phyloP scores from a whole-genome alignment of 352 stramenopile species.

The Thalassiosira hispida region DNA sequence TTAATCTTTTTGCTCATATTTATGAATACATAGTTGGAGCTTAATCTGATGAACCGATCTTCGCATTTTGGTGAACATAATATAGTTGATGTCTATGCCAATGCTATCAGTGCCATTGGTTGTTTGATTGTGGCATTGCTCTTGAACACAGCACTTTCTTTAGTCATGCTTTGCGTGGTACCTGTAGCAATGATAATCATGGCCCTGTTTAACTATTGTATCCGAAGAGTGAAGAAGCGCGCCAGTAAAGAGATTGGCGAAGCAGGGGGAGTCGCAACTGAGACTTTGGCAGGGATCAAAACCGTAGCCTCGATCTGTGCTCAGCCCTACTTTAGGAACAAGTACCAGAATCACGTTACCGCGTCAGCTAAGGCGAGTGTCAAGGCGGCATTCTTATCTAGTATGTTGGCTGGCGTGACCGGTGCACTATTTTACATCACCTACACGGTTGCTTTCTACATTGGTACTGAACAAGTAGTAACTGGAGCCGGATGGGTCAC shows the following conservation, averaged over 20 bases:
- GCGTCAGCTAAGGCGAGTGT: slow-evolving; percentile 36
- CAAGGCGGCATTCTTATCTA: slow-evolving; percentile 35
- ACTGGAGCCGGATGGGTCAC: slow-evolving; percentile 5
- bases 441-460: slow-evolving; percentile 54
- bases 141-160: slow-evolving; percentile 50
- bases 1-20: too few species aligned
- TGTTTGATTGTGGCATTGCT: slow-evolving; percentile 54
- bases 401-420: slow-evolving; percentile 42
- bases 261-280: slow-evolving; percentile 57
- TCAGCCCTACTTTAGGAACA: slow-evolving; percentile 42
- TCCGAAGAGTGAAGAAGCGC: slow-evolving; percentile 43
- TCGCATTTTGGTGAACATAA: too few species aligned
- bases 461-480: slow-evolving; percentile 56
- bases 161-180: slow-evolving; percentile 62
- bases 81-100: slow-evolving; percentile 59
- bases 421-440: slow-evolving; percentile 62
- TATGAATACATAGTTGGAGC: too few species aligned
- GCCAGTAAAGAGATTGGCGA: slow-evolving; percentile 33
- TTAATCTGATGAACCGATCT: too few species aligned
- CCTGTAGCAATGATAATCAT: slow-evolving; percentile 51
- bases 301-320: slow-evolving; percentile 54
- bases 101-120: slow-evolving; percentile 45
- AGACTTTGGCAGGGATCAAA: slow-evolving; percentile 58
- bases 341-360: slow-evolving; percentile 27
- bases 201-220: slow-evolving; percentile 49